phyloP scores from a whole-genome alignment of 2,329 filamentous ascomycete species.

The Penicillium hordei region DNA sequence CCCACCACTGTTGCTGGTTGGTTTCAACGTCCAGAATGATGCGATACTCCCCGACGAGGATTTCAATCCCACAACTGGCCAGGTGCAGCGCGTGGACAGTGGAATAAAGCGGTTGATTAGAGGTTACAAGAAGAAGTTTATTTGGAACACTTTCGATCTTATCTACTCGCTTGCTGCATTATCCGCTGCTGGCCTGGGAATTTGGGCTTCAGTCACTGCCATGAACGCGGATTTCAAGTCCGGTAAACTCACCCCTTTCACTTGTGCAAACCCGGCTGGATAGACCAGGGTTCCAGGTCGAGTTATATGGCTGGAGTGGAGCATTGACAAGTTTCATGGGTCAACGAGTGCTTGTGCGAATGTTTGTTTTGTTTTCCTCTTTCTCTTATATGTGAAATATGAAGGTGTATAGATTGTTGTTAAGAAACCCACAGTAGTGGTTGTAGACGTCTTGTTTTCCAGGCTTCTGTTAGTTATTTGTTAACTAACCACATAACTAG shows the following conservation, averaged over 20 bases:
- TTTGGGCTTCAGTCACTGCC: conserved; percentile 15
- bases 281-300: not conserved
- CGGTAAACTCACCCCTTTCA: conserved; percentile 10
- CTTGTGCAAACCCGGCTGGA: conserved; percentile 16
- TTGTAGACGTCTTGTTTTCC: no score
- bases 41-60: conserved; percentile 25
- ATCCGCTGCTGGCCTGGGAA: conserved; percentile 13
- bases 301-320: not conserved
- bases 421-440: no score
- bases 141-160: conserved; percentile 17
- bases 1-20: conserved; percentile 31
- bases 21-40: conserved; percentile 30
- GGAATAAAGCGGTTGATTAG: conserved; percentile 17
- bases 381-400: not conserved
- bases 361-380: not conserved
- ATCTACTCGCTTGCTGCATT: conserved; percentile 15
- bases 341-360: not conserved
- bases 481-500: no score
- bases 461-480: no score
- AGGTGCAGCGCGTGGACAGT: conserved; percentile 10
- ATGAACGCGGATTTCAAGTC: conserved; percentile 10
- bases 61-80: conserved; percentile 20
- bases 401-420: not conserved
- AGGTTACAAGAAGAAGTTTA: conserved; percentile 16
- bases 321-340: not conserved